Evolutionary conservation across 2,329 filamentous ascomycete species (phyloP).

Genomic region (Venturia effusa): DNA sequence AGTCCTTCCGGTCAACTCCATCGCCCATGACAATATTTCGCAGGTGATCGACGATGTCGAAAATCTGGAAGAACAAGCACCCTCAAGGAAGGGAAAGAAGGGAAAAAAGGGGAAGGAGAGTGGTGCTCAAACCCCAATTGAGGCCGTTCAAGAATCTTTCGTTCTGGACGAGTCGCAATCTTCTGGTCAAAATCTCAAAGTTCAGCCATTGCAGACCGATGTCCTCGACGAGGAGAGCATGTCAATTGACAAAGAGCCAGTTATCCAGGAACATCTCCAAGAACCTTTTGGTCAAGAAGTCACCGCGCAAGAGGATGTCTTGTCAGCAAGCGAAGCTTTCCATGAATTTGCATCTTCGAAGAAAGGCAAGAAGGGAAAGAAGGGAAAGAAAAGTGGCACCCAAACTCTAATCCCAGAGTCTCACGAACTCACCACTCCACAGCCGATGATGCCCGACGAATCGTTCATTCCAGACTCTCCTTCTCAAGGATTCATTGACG

Average conservation of each 20-base stretch:
- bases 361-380: constrained; percentile 5
- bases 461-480: not conserved
- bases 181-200: not conserved
- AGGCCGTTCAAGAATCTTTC: not conserved
- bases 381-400: constrained; percentile 5
- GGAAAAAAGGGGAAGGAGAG: constrained; percentile 5
- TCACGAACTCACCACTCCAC: not conserved
- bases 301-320: not conserved
- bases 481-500: not conserved
- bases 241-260: not conserved
- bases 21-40: not conserved
- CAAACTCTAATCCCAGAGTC: not conserved
- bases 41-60: not conserved
- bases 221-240: not conserved
- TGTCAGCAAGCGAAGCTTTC: not conserved
- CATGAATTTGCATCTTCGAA: not conserved
- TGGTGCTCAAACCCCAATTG: not conserved
- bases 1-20: not conserved
- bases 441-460: not conserved
- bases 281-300: not conserved
- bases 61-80: constrained; percentile 1
- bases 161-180: not conserved
- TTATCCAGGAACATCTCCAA: not conserved
- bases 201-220: not conserved
- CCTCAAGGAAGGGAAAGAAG: constrained; percentile 3